These are phyloP conservation scores for Gomphus bonarii DNA, from an alignment of 1,284 basidiomycete species.

Conservation along the genomic window DNA sequence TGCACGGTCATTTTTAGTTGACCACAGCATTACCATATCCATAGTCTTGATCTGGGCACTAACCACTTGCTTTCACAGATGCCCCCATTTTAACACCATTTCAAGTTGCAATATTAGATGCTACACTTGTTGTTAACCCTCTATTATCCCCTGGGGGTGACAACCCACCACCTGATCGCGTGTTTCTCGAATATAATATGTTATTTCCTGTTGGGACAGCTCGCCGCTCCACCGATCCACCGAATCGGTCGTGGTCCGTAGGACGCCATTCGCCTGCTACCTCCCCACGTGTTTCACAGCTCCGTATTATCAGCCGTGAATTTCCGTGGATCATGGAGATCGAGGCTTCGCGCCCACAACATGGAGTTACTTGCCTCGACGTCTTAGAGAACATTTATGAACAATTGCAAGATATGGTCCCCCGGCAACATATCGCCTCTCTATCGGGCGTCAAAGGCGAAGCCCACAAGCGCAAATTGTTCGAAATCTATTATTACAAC, in stretches of 20 bases:
- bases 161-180: conserved; percentile 27
- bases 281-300: conserved; percentile 47
- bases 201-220: conserved; percentile 50
- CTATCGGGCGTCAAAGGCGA: conserved; percentile 21
- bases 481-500: conserved; percentile 48
- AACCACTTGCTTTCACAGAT: conserved; percentile 30
- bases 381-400: conserved; percentile 47
- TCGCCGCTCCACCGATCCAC: conserved; percentile 47
- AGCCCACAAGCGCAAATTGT: conserved; percentile 27
- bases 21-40: neutral
- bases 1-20: neutral
- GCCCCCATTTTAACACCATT: conserved; percentile 62
- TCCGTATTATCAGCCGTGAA: conserved; percentile 42
- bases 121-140: conserved; percentile 45
- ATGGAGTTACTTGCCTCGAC: conserved; percentile 66
- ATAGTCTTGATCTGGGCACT: neutral
- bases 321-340: conserved; percentile 54
- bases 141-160: conserved; percentile 42
- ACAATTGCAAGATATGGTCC: conserved; percentile 40
- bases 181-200: conserved; percentile 66
- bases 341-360: conserved; percentile 32
- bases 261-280: conserved; percentile 67
- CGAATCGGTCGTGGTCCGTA: conserved; percentile 51
- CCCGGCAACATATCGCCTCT: conserved; percentile 38
- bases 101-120: conserved; percentile 37